Evolutionary conservation across 257 asterid genomes (phyloP).

Genomic region (Solanum verrucosum): DNA sequence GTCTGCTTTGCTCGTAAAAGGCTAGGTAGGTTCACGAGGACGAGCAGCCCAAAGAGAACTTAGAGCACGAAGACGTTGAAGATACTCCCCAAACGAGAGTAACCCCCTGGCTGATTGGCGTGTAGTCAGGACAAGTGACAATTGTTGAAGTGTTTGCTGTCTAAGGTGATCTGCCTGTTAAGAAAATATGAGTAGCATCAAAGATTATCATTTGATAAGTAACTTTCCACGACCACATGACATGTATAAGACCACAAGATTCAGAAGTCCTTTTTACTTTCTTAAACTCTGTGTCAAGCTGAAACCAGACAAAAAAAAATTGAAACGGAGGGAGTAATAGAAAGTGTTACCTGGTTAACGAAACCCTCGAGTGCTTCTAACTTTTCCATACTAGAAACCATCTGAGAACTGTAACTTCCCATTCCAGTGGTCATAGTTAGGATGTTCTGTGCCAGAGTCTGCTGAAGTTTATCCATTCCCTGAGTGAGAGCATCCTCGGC

Average conservation of each 20-base stretch:
- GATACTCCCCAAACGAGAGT: slow-evolving; percentile 36
- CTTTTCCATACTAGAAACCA: slow-evolving; percentile 54
- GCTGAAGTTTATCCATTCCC: slow-evolving; percentile 89
- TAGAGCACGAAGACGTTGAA: slow-evolving; percentile 27
- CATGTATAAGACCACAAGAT: not conserved
- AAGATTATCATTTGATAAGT: not conserved
- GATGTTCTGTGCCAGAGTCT: slow-evolving; percentile 62
- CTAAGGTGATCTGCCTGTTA: slow-evolving; percentile 46
- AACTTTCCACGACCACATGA: not conserved
- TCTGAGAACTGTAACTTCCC: slow-evolving; percentile 50
- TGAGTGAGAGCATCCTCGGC: slow-evolving; percentile 89
- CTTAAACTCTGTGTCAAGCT: not conserved
- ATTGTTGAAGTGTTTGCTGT: slow-evolving; percentile 24
- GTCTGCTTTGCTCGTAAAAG: not conserved
- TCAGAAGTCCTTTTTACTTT: not conserved
- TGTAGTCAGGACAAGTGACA: slow-evolving; percentile 19
- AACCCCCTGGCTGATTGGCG: slow-evolving; percentile 35
- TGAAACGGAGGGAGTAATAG: not conserved
- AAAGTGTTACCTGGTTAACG: slow-evolving; percentile 51
- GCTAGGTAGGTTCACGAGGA: slow-evolving; percentile 23
- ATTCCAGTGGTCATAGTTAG: slow-evolving; percentile 39
- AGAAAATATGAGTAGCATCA: not conserved
- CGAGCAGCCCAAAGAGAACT: slow-evolving; percentile 26
- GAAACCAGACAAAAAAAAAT: rapidly evolving
- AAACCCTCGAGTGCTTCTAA: slow-evolving; percentile 60